These are phyloP conservation scores for Dendrothele bispora DNA, from an alignment of 768 basidiomycete species.

Conservation along the genomic window DNA sequence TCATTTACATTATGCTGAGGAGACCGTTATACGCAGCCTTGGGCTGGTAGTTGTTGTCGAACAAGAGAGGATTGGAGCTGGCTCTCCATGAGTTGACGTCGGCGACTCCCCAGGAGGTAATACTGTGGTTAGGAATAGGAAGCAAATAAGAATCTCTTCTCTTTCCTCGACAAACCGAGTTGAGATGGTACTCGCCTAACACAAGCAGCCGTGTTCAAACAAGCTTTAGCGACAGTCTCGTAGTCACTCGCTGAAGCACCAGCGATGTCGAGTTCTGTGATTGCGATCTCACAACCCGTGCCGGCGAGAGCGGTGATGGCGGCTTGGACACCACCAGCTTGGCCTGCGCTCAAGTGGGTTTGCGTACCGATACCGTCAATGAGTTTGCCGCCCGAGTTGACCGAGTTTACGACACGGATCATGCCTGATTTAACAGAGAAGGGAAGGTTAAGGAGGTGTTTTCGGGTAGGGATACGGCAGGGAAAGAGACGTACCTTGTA, in stretches of 20 bases:
- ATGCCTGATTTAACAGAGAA: constrained; percentile 29
- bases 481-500: constrained; percentile 21
- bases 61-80: constrained; percentile 42
- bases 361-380: constrained; percentile 54
- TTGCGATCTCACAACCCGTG: constrained; percentile 43
- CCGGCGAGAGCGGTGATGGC: constrained; percentile 46
- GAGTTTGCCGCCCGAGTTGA: constrained; percentile 37
- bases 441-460: constrained; percentile 7
- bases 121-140: too few species aligned
- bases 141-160: too few species aligned
- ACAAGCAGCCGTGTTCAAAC: constrained; percentile 39
- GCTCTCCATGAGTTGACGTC: constrained; percentile 50
- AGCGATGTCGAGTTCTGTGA: constrained; percentile 48
- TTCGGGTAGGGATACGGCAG: constrained; percentile 1
- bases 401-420: constrained; percentile 39
- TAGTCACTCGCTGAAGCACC: constrained; percentile 42
- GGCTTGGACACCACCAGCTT: constrained; percentile 38
- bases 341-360: constrained; percentile 40
- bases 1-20: constrained; percentile 16
- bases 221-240: constrained; percentile 43
- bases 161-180: too few species aligned
- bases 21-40: constrained; percentile 39
- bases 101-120: constrained; percentile 51
- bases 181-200: too few species aligned
- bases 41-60: constrained; percentile 44